Evolutionary conservation across 2,329 filamentous ascomycete genomes (phyloP), one percentile per base, ranked within the genome.

Genomic region (Mariannaea elegans): DNA sequence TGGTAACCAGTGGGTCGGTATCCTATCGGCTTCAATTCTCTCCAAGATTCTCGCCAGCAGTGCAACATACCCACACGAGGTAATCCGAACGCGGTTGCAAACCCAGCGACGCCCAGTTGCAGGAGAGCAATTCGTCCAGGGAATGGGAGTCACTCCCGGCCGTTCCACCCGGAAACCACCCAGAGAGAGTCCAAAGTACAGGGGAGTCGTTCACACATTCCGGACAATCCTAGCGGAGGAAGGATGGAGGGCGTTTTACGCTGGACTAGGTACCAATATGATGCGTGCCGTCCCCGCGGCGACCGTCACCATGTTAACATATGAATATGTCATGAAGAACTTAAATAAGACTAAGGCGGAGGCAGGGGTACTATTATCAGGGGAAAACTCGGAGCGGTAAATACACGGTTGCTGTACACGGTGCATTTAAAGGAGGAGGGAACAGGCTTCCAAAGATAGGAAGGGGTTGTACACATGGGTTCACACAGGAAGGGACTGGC

Each of bases 281-380:
- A 93, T 98, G 82, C 87, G 95, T 56, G 95, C 95, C 7, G 90
- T 99, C 12, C 95, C 95, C 29, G 93, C 95, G 19, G 94, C 95
- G 18, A 97, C 97, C 71, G 97, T 97, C 23, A 99, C 95, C 3
- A 96, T 99, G 90, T 83, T 98, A 73, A 98, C 94, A 12, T 99
- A 97, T 73, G 95, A 99, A 78, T 95, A 90, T 68, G 79, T 83
- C 48, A 87, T 87, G 85, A 78, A 81, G 51, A 74, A 78, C 55
- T 75, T 87, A 18, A 83, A 83, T 61, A 73, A 77, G 56, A 72
- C 75, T 24, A 79, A 79, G 66, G 63, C 70, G 2, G 75, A 79
- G 13, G 81, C 80, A 47, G 72, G 69, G 49, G 71, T 68, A 16
- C 63, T 69, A 18, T 54, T 63, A 50, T 48, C 68, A 6, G 61